phyloP scores from a whole-genome alignment of 768 basidiomycete species.

The Strobilomyces echinocephalus region DNA sequence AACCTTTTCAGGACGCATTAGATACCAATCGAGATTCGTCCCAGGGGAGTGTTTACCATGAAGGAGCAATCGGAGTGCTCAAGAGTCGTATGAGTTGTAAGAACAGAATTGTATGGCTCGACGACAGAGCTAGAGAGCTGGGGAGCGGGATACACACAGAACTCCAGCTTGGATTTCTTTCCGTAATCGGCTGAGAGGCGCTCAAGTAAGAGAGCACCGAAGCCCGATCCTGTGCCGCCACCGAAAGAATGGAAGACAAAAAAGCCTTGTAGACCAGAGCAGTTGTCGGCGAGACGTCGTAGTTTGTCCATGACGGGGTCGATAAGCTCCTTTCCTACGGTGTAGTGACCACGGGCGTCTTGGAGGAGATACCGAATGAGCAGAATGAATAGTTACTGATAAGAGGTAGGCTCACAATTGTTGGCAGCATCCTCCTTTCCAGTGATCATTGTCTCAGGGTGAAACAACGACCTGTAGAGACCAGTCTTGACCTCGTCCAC shows the following conservation, averaged over 20 bases:
- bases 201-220: constrained; percentile 96
- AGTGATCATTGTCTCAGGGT: constrained; percentile 94
- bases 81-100: constrained; percentile 97
- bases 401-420: constrained; percentile 70
- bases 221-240: constrained; percentile 98
- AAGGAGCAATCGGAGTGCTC: constrained; percentile 99
- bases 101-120: constrained; percentile 96
- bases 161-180: constrained; percentile 99
- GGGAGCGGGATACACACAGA: constrained; percentile 95
- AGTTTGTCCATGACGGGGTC: constrained; percentile 97
- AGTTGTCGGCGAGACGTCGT: constrained; percentile 95
- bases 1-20: constrained; percentile 46
- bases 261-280: constrained; percentile 97
- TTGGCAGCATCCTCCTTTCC: constrained; percentile 99
- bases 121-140: constrained; percentile 94
- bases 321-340: constrained; percentile 97
- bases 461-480: constrained; percentile 89
- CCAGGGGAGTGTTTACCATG: constrained; percentile 57
- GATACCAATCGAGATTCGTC: background rate
- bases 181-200: constrained; percentile 97
- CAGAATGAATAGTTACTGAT: constrained; percentile 6
- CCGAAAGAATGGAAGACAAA: constrained; percentile 99
- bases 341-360: constrained; percentile 99
- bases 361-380: constrained; percentile 6
- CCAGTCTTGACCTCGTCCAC: constrained; percentile 95